Percentiles rank a stretch among this genome's conserved stretches.
phyloP scores from a whole-genome alignment of 208 protist species.

The Crithidia acanthocephali region DNA sequence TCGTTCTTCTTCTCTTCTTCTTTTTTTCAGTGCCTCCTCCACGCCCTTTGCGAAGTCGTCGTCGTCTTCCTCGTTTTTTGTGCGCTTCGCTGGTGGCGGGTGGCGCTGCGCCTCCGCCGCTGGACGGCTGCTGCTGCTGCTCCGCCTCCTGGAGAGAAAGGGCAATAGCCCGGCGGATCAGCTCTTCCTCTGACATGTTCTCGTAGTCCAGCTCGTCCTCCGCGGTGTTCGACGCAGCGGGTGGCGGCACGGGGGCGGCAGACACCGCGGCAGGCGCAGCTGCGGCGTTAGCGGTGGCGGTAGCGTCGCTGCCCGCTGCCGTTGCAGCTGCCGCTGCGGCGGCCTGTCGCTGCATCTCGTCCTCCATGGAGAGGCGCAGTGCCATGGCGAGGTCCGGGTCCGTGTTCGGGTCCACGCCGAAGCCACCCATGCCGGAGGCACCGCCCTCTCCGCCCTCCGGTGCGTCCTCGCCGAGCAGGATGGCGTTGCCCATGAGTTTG shows the following conservation, averaged over 20 bases:
- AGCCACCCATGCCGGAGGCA: slow-evolving; percentile 43
- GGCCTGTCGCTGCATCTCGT: slow-evolving; percentile 91
- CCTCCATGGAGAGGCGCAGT: slow-evolving; percentile 95
- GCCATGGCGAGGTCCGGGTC: slow-evolving; percentile 96
- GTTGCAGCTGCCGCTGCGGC: slow-evolving; percentile 40
- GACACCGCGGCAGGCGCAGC: background rate
- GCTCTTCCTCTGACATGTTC: slow-evolving; percentile 87
- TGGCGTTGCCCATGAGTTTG: slow-evolving; percentile 91
- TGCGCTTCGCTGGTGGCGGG: slow-evolving; percentile 1
- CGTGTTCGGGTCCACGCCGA: slow-evolving; percentile 90
- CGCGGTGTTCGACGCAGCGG: background rate
- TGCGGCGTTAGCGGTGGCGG: slow-evolving; percentile 2
- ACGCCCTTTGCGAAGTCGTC: slow-evolving; percentile 42
- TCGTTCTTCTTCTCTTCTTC: slow-evolving; percentile 43
- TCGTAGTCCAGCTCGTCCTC: slow-evolving; percentile 38
- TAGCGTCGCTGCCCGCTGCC: slow-evolving; percentile 11
- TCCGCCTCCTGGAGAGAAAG: slow-evolving; percentile 78
- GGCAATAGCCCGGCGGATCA: slow-evolving; percentile 75
- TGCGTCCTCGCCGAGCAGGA: slow-evolving; percentile 73
- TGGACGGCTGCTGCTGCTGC: slow-evolving; percentile 1
- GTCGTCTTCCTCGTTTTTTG: slow-evolving; percentile 40
- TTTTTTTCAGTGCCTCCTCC: slow-evolving; percentile 41
- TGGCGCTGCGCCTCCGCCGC: slow-evolving; percentile 8
- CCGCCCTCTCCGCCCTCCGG: slow-evolving; percentile 28
- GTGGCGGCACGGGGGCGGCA: slow-evolving; percentile 4